Conservation (phyloP, 2,329 filamentous ascomycete species). For the Colletotrichum sp. region DNA sequence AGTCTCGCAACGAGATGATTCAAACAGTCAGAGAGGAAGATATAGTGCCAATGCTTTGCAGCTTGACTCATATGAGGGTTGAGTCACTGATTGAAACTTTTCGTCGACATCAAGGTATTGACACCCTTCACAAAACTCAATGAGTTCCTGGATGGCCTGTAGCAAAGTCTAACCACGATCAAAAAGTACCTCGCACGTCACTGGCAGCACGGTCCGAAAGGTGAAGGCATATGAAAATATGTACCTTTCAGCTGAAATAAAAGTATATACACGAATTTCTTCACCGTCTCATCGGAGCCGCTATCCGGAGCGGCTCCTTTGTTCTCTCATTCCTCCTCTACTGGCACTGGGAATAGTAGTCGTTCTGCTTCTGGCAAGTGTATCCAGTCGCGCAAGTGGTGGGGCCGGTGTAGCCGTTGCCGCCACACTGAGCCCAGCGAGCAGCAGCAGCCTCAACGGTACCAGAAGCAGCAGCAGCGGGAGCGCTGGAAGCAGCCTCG, state of each 20-base stretch:
- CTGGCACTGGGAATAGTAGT: conserved; percentile 47
- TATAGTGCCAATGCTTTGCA: neutral
- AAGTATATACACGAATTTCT: conserved; percentile 16
- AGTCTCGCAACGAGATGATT: neutral
- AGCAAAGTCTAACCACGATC: neutral
- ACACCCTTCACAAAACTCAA: neutral
- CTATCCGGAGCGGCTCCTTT: neutral
- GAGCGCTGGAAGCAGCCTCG: neutral
- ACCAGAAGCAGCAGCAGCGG: neutral
- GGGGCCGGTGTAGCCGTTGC: conserved; percentile 38
- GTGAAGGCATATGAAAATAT: neutral
- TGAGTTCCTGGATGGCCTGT: neutral
- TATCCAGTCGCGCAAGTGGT: conserved; percentile 37
- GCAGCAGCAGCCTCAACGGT: conserved; percentile 23
- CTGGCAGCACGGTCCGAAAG: neutral
- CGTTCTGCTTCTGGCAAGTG: conserved; percentile 42
- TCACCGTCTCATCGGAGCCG: neutral
- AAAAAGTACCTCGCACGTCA: neutral
- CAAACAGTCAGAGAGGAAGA: neutral
- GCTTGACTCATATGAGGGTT: neutral
- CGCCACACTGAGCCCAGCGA: conserved; percentile 43
- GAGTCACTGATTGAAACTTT: neutral
- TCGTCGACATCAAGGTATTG: neutral
- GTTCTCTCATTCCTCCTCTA: conserved; percentile 19
- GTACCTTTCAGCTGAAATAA: neutral